A percentile compares a stretch with the other conserved stretches of the same genome.
phyloP scores from a whole-genome alignment of 306 rosid species.

The Pueraria montana region DNA sequence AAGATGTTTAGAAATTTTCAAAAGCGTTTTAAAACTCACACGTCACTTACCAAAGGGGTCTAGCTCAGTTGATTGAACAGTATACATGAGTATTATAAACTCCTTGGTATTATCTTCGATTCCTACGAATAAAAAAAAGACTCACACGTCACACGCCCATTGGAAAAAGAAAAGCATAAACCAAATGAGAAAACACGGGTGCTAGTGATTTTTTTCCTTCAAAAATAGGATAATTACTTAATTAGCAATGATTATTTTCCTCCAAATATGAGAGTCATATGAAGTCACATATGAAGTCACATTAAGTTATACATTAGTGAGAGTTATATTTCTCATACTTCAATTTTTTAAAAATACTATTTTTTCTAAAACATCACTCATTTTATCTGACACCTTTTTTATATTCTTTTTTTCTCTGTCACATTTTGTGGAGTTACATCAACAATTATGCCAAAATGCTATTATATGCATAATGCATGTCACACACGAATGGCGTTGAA shows the following conservation, averaged over 20 bases:
- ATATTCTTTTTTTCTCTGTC: too few relatives aligned
- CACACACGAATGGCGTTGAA: neutral
- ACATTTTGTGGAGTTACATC: neutral
- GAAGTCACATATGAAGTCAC: neutral
- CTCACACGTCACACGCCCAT: neutral
- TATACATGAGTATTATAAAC: too few relatives aligned
- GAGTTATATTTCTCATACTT: neutral
- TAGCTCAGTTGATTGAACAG: too few relatives aligned
- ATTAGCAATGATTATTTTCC: neutral
- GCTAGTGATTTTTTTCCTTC: neutral
- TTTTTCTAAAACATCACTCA: too few relatives aligned
- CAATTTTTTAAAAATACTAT: too few relatives aligned
- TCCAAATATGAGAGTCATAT: neutral
- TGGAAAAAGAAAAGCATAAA: neutral
- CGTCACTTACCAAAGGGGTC: too few relatives aligned
- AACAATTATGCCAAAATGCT: neutral
- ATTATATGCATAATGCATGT: neutral
- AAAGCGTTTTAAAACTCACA: too few relatives aligned
- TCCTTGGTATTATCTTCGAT: too few relatives aligned
- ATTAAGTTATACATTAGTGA: neutral
- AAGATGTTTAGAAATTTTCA: neutral
- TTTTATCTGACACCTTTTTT: too few relatives aligned
- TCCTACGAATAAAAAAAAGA: too few relatives aligned
- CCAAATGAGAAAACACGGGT: neutral
- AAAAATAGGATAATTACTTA: neutral